These are phyloP conservation scores for Trypanosoma lewisi DNA, from an alignment of 208 protist genomes.

Conservation along the genomic window DNA sequence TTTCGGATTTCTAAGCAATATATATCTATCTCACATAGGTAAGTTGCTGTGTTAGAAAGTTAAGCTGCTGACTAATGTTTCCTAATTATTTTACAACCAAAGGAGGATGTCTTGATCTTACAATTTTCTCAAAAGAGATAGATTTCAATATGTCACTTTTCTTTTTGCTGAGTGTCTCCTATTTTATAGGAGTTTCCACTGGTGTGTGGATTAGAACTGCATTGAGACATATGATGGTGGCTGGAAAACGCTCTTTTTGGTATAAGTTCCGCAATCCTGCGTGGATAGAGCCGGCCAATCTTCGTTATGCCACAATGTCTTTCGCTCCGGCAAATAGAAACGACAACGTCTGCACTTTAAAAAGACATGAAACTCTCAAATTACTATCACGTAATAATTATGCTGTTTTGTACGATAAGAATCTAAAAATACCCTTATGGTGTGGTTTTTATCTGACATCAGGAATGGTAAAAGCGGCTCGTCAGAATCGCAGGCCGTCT, in stretches of 20 bases:
- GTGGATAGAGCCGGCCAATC: conserved; percentile 4
- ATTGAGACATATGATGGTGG: not conserved
- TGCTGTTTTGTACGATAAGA: conserved; percentile 43
- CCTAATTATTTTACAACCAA: too few relatives aligned
- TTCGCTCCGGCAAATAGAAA: not conserved
- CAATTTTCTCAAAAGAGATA: not conserved
- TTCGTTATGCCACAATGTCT: not conserved
- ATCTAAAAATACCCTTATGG: conserved; percentile 38
- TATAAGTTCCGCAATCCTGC: conserved; percentile 10
- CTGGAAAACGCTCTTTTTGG: not conserved
- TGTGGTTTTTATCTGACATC: conserved; percentile 47
- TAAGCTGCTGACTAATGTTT: too few relatives aligned
- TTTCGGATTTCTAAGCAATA: too few relatives aligned
- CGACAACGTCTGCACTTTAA: not conserved
- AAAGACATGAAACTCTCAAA: conserved; percentile 1
- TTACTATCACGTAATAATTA: conserved; percentile 43
- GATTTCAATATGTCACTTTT: not conserved
- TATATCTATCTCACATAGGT: too few relatives aligned
- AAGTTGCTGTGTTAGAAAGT: too few relatives aligned
- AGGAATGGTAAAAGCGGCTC: conserved; percentile 20
- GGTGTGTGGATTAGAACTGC: not conserved
- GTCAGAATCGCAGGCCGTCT: conserved; percentile 25
- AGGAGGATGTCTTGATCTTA: too few relatives aligned
- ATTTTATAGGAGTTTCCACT: not conserved
- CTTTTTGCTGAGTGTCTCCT: not conserved